Percentiles rank a stretch among this genome's conserved stretches.
These are phyloP conservation scores for Trametes hirsuta DNA, from an alignment of 1,284 basidiomycete genomes.

Conservation along the genomic window DNA sequence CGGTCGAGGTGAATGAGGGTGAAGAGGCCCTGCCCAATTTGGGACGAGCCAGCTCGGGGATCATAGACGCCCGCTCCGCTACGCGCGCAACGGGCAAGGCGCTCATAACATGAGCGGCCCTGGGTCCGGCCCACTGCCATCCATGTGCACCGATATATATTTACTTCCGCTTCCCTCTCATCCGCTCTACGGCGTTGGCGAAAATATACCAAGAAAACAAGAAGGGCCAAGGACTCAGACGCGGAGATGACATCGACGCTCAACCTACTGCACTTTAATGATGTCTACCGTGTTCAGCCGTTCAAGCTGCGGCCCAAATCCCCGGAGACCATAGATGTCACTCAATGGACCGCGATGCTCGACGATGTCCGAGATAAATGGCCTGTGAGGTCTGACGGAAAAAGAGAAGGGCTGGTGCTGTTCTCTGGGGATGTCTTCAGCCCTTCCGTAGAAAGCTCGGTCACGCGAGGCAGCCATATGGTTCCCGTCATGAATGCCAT, in stretches of 20 bases:
- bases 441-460: conserved; percentile 84
- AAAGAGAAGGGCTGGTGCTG: conserved; percentile 74
- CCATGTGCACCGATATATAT: conserved; percentile 11
- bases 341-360: conserved; percentile 70
- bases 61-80: conserved; percentile 1
- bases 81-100: conserved; percentile 1
- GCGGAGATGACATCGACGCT: conserved; percentile 31
- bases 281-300: conserved; percentile 75
- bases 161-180: background rate
- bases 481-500: conserved; percentile 83
- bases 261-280: conserved; percentile 67
- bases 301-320: conserved; percentile 61
- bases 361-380: conserved; percentile 60
- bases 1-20: conserved; percentile 4
- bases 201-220: background rate
- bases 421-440: conserved; percentile 92
- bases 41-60: background rate
- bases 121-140: conserved; percentile 1
- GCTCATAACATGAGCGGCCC: conserved; percentile 1
- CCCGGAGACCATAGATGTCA: conserved; percentile 71
- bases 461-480: conserved; percentile 93
- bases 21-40: conserved; percentile 9
- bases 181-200: background rate
- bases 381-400: conserved; percentile 50
- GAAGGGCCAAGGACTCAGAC: too few relatives aligned